These are phyloP conservation scores for Chiua virens DNA, from an alignment of 768 basidiomycete species.

Conservation along the genomic window DNA sequence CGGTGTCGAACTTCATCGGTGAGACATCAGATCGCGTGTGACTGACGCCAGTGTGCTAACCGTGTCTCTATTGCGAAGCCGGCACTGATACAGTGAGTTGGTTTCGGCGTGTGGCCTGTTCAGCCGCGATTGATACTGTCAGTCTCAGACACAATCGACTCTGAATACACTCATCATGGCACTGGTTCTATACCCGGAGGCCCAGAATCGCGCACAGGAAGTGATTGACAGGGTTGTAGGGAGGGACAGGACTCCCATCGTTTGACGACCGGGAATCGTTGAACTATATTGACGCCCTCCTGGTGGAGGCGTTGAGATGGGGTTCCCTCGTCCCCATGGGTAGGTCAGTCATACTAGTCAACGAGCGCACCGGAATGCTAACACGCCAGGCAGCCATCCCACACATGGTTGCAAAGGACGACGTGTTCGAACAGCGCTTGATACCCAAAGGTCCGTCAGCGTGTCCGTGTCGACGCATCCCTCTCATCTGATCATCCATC, in stretches of 20 bases:
- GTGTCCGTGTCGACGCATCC: neutral
- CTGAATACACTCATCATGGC: slow-evolving; percentile 18
- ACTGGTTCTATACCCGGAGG: slow-evolving; percentile 22
- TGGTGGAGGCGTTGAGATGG: slow-evolving; percentile 25
- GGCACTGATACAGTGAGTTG: slow-evolving; percentile 16
- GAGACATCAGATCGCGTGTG: neutral
- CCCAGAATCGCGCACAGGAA: slow-evolving; percentile 20
- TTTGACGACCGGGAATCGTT: slow-evolving; percentile 18
- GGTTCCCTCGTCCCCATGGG: slow-evolving; percentile 20
- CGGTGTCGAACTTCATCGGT: slow-evolving; percentile 24
- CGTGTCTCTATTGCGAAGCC: slow-evolving; percentile 2
- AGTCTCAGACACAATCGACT: slow-evolving; percentile 14
- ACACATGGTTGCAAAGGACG: slow-evolving; percentile 35
- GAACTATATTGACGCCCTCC: slow-evolving; percentile 22
- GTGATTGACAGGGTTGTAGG: slow-evolving; percentile 19
- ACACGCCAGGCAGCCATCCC: slow-evolving; percentile 22
- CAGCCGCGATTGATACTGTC: neutral
- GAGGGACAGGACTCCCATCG: slow-evolving; percentile 13
- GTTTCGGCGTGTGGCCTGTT: neutral
- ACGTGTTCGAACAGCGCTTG: slow-evolving; percentile 42
- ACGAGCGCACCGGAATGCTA: neutral
- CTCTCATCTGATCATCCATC: neutral
- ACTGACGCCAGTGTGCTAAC: too few relatives aligned
- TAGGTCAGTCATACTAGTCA: neutral
- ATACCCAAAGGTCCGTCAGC: slow-evolving; percentile 49